Conservation (phyloP, 768 basidiomycete species). For the Holtermanniella nyarrowii region DNA sequence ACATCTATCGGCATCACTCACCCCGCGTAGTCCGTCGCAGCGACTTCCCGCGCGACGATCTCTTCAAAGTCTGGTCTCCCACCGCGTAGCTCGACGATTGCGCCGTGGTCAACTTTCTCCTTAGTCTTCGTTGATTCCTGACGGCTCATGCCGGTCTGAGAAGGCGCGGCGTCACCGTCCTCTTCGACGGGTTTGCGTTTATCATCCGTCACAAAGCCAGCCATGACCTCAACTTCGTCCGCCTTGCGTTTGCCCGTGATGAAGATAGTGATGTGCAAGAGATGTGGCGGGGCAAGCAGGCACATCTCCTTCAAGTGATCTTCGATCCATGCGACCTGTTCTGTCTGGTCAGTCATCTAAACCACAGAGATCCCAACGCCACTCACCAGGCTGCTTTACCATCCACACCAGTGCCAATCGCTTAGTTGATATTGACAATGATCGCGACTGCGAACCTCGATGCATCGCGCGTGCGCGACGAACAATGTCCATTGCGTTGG, state of each 20-base stretch:
- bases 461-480: conserved; percentile 10
- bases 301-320: conserved; percentile 9
- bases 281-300: background rate
- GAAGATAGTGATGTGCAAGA: conserved; percentile 10
- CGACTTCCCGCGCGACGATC: conserved; percentile 4
- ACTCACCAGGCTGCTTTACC: conserved; percentile 11
- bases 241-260: conserved; percentile 8
- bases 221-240: conserved; percentile 4
- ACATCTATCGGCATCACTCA: background rate
- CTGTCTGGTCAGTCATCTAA: background rate
- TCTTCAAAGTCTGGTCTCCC: conserved; percentile 8
- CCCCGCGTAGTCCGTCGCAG: conserved; percentile 3
- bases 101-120: conserved; percentile 1
- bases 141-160: background rate
- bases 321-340: conserved; percentile 4
- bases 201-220: conserved; percentile 10
- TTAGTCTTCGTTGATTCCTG: background rate
- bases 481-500: conserved; percentile 9
- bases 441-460: conserved; percentile 1
- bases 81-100: background rate
- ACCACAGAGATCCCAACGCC: background rate
- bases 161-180: background rate
- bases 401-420: conserved; percentile 8
- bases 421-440: conserved; percentile 5
- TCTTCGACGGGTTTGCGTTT: background rate